A percentile compares a stretch with the other conserved stretches of the same genome.
Conservation (phyloP, 2,329 filamentous ascomycete species). For the Hypoxylon sp. region DNA sequence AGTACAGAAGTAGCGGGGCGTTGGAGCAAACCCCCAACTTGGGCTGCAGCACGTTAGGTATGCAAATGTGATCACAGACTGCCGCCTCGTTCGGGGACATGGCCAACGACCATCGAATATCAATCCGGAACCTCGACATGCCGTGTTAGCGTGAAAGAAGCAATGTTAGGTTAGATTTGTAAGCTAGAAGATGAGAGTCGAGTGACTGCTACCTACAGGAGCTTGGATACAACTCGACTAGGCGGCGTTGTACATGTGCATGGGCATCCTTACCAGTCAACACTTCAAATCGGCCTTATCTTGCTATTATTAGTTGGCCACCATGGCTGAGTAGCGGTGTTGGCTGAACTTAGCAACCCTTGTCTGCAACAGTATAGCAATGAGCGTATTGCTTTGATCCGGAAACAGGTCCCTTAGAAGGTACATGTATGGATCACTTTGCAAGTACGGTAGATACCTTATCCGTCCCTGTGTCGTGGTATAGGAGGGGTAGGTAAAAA, state of each 20-base stretch:
- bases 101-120: conserved; percentile 16
- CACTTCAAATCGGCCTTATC: not conserved
- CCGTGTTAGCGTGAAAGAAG: conserved; percentile 18
- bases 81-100: not conserved
- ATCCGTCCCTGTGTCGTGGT: too few relatives aligned
- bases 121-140: conserved; percentile 6
- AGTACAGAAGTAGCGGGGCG: not conserved
- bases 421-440: too few relatives aligned
- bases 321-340: conserved; percentile 5
- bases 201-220: not conserved
- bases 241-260: not conserved
- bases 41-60: not conserved
- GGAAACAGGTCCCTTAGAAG: too few relatives aligned
- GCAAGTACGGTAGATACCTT: too few relatives aligned
- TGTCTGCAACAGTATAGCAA: conserved; percentile 18
- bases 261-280: not conserved
- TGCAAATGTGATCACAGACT: not conserved
- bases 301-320: conserved; percentile 2
- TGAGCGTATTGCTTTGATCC: conserved; percentile 9
- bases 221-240: not conserved
- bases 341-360: conserved; percentile 16
- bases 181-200: conserved; percentile 13
- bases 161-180: conserved; percentile 6
- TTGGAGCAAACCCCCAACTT: not conserved
- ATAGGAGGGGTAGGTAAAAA: too few relatives aligned